Conservation (phyloP, 257 asterid genomes). For the Hygrophila difformis region DNA sequence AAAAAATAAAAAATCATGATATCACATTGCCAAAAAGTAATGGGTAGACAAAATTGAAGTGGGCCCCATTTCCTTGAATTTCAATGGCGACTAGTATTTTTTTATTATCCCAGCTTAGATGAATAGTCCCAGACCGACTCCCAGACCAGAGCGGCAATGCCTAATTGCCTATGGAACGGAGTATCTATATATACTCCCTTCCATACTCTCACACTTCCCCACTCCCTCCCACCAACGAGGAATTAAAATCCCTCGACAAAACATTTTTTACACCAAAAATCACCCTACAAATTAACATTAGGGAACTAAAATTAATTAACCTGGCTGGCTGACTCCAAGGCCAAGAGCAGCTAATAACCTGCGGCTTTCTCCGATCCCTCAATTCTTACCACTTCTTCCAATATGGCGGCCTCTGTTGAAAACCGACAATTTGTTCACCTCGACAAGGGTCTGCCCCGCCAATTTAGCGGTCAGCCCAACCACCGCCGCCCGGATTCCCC, state of each 20-base stretch:
- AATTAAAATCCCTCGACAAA: neutral
- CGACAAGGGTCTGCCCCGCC: conserved; percentile 33
- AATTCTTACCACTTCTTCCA: neutral
- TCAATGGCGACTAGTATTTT: no score
- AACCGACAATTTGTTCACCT: conserved; percentile 49
- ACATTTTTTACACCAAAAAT: no score
- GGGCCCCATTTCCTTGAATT: no score
- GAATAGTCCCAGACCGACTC: conserved; percentile 4
- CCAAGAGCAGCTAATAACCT: no score
- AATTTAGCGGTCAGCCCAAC: conserved; percentile 20
- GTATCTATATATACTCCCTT: conserved; percentile 30
- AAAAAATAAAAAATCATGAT: no score
- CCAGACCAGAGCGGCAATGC: no score
- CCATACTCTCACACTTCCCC: conserved; percentile 16
- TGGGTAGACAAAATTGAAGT: neutral
- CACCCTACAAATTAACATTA: no score
- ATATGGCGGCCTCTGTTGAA: conserved; percentile 76
- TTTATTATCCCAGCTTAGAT: neutral
- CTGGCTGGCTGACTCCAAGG: no score
- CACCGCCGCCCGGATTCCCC: conserved; percentile 55
- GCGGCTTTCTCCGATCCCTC: no score
- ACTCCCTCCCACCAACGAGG: conserved; percentile 19
- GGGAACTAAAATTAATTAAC: no score
- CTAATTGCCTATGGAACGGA: no score
- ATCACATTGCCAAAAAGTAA: no score